Percentiles rank a stretch among this genome's conserved stretches.
Conservation (phyloP, 495 filamentous ascomycete genomes). For the Durotheca rogersii region DNA sequence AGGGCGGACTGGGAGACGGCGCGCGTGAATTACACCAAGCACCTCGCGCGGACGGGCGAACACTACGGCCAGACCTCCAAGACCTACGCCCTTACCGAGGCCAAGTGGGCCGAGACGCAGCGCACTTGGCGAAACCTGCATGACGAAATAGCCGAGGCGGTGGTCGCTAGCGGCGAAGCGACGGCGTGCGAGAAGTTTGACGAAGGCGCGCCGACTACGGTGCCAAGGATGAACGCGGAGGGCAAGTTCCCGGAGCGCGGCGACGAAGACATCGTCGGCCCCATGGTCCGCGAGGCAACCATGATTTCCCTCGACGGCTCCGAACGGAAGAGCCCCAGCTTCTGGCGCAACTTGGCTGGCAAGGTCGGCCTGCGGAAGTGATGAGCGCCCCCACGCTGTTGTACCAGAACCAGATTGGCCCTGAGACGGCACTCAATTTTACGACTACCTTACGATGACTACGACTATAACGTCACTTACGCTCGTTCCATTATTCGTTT, state of each 20-base stretch:
- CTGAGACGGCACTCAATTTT: slow-evolving; percentile 11
- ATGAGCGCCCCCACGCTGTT: too few species aligned
- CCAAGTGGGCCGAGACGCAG: slow-evolving; percentile 82
- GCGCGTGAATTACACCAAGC: slow-evolving; percentile 76
- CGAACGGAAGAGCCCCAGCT: slow-evolving; percentile 43
- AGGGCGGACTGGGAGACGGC: slow-evolving; percentile 79
- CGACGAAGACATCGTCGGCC: slow-evolving; percentile 88
- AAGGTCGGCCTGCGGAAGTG: slow-evolving; percentile 47
- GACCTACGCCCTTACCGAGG: slow-evolving; percentile 75
- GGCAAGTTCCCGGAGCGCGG: slow-evolving; percentile 85
- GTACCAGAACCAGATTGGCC: slow-evolving; percentile 3
- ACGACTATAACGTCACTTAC: slow-evolving; percentile 27
- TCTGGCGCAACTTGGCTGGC: slow-evolving; percentile 48
- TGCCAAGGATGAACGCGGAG: slow-evolving; percentile 59
- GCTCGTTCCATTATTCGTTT: slow-evolving; percentile 4
- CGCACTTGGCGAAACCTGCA: slow-evolving; percentile 66
- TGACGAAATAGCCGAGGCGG: slow-evolving; percentile 55
- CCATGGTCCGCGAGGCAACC: slow-evolving; percentile 69
- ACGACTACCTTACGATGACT: slow-evolving; percentile 22
- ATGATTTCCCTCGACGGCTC: slow-evolving; percentile 44
- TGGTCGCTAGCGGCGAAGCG: slow-evolving; percentile 41
- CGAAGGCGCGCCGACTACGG: slow-evolving; percentile 43
- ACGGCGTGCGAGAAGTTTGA: slow-evolving; percentile 37
- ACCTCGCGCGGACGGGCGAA: slow-evolving; percentile 79
- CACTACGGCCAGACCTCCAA: slow-evolving; percentile 84